Conservation (phyloP, 306 rosid species). For the Glycine tomentella region DNA sequence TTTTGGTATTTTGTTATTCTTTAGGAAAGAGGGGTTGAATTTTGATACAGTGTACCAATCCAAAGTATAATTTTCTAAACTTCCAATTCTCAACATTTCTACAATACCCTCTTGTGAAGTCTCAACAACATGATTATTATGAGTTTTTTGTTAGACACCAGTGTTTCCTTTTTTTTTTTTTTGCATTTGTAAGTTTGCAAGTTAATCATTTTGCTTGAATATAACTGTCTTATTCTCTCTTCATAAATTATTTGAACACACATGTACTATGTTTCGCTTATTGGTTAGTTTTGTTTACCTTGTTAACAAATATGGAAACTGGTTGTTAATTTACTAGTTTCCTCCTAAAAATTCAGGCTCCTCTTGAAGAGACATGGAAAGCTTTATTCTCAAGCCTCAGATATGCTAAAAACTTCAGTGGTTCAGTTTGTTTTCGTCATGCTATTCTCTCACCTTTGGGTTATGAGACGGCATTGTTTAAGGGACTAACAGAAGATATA, state of each 20-base stretch:
- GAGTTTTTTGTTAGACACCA: neutral
- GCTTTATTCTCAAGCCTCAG: slow-evolving; percentile 81
- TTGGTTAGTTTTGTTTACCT: slow-evolving; percentile 34
- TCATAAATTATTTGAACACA: slow-evolving; percentile 10
- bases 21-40: neutral
- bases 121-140: slow-evolving; percentile 3
- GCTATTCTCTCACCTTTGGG: slow-evolving; percentile 90
- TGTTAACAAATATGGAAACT: slow-evolving; percentile 29
- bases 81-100: neutral
- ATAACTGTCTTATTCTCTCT: neutral
- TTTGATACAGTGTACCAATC: neutral
- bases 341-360: slow-evolving; percentile 59
- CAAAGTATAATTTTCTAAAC: neutral
- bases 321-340: slow-evolving; percentile 17
- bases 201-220: neutral
- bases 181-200: slow-evolving; percentile 3
- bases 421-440: slow-evolving; percentile 89
- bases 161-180: neutral
- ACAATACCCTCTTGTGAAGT: neutral
- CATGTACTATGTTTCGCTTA: neutral
- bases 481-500: slow-evolving; percentile 75
- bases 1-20: neutral
- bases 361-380: slow-evolving; percentile 93
- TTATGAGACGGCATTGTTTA: slow-evolving; percentile 86
- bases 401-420: slow-evolving; percentile 84